Evolutionary conservation across 345 rosid genomes (phyloP).

Genomic region (Jatropha curcas): DNA sequence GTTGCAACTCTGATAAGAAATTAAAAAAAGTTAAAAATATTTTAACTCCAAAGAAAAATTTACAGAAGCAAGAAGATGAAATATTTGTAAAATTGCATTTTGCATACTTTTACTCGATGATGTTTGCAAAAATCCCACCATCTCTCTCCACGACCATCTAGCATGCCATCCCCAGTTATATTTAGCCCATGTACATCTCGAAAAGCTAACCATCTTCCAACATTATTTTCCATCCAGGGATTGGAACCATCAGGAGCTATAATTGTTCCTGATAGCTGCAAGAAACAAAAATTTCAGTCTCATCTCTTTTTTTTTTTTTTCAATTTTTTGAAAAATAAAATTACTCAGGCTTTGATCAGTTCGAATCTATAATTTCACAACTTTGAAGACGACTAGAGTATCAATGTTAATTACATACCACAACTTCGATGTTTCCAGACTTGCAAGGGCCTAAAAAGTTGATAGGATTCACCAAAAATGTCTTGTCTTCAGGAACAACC

Average conservation of each 20-base stretch:
- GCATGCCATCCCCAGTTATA: conserved; percentile 22
- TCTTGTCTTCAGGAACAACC: conserved; percentile 22
- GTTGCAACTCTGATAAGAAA: not conserved
- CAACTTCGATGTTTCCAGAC: conserved; percentile 27
- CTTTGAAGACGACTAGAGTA: too few relatives aligned
- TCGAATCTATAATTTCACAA: too few relatives aligned
- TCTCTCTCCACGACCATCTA: conserved; percentile 35
- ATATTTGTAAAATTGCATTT: not conserved
- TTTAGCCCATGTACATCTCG: conserved; percentile 18
- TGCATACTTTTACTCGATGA: conserved; percentile 28
- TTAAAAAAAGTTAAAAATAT: not conserved
- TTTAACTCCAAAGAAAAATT: too few relatives aligned
- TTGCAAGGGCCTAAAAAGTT: conserved; percentile 36
- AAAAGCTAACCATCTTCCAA: conserved; percentile 34
- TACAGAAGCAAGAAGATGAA: too few relatives aligned
- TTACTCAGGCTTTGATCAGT: too few relatives aligned
- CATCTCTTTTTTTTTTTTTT: too few relatives aligned
- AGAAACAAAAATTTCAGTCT: too few relatives aligned
- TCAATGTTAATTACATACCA: conserved; percentile 19
- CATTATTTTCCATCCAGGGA: conserved; percentile 30
- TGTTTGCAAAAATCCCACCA: conserved; percentile 50
- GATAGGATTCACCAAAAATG: conserved; percentile 35
- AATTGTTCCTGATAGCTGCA: conserved; percentile 34
- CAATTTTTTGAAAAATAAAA: too few relatives aligned
- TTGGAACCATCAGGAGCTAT: conserved; percentile 33